Evolutionary conservation across 2,329 filamentous ascomycete genomes (phyloP).

Genomic region (Verticillium klebahnii): DNA sequence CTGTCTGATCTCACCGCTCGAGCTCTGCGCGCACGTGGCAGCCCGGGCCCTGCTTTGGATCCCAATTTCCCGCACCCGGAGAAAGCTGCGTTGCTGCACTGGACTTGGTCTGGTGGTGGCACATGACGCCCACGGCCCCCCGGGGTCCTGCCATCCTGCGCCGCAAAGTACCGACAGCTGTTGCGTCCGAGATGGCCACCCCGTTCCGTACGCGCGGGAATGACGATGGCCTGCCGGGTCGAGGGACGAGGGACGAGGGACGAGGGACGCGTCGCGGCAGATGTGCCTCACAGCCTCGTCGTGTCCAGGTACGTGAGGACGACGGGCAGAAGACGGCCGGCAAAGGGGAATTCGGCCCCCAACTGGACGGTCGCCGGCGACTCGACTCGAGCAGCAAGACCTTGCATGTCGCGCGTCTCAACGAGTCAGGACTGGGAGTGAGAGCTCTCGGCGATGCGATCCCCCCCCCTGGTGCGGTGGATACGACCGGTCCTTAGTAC

Average conservation of each 20-base stretch:
- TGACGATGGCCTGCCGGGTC: not conserved
- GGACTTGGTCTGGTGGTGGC: not conserved
- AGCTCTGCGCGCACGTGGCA: slow-evolving; percentile 20
- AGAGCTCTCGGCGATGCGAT: no score
- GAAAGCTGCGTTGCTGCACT: slow-evolving; percentile 7
- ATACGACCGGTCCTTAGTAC: not conserved
- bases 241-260: no score
- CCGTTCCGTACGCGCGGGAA: not conserved
- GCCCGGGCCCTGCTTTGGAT: slow-evolving; percentile 17
- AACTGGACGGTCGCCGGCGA: not conserved
- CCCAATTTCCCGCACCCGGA: slow-evolving; percentile 19
- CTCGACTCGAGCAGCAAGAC: not conserved
- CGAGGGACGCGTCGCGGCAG: not conserved
- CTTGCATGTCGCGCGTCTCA: not conserved
- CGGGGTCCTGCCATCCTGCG: not conserved
- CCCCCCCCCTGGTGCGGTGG: no score
- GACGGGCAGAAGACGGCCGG: no score
- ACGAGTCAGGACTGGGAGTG: not conserved
- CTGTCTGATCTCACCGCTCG: slow-evolving; percentile 10
- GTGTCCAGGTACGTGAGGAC: not conserved
- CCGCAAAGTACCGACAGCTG: not conserved
- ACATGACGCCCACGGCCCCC: not conserved
- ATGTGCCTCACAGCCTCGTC: not conserved
- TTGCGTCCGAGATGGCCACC: not conserved
- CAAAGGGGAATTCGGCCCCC: no score